phyloP scores from a whole-genome alignment of 768 basidiomycete genomes.

The Vararia minispora region DNA sequence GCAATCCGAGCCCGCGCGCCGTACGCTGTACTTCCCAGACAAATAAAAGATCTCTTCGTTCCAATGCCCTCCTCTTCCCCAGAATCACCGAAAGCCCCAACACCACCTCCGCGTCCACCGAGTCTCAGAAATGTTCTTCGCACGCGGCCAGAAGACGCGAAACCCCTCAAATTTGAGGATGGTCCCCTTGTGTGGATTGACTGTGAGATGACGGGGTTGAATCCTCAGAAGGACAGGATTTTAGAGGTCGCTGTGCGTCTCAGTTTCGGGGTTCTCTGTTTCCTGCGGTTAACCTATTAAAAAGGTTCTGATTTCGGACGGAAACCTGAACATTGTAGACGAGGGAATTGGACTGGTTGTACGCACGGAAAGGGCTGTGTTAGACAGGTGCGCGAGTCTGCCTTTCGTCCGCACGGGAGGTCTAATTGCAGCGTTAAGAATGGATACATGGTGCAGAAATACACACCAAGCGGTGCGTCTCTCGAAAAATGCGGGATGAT shows the following conservation, averaged over 20 bases:
- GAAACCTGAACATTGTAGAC: constrained; percentile 71
- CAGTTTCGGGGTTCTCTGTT: neutral
- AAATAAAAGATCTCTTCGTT: no score
- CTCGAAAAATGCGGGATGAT: neutral
- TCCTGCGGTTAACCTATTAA: neutral
- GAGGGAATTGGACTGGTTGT: constrained; percentile 73
- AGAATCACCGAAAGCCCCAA: no score
- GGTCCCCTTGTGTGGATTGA: constrained; percentile 79
- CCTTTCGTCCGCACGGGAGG: constrained; percentile 1
- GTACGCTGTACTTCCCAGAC: no score
- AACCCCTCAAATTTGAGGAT: constrained; percentile 34
- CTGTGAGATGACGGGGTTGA: constrained; percentile 80
- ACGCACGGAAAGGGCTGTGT: constrained; percentile 48
- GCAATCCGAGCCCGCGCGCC: no score
- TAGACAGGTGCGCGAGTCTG: constrained; percentile 50
- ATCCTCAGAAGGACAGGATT: constrained; percentile 54
- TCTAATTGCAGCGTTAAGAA: constrained; percentile 31
- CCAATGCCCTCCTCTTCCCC: no score
- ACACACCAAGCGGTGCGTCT: constrained; percentile 63
- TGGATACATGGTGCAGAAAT: constrained; percentile 80
- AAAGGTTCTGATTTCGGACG: constrained; percentile 81
- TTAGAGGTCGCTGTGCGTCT: constrained; percentile 65
- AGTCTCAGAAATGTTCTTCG: neutral
- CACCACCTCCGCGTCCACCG: no score
- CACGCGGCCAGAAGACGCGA: constrained; percentile 2